phyloP scores from a whole-genome alignment of 2,329 filamentous ascomycete genomes.

The Cladosporium sp. region DNA sequence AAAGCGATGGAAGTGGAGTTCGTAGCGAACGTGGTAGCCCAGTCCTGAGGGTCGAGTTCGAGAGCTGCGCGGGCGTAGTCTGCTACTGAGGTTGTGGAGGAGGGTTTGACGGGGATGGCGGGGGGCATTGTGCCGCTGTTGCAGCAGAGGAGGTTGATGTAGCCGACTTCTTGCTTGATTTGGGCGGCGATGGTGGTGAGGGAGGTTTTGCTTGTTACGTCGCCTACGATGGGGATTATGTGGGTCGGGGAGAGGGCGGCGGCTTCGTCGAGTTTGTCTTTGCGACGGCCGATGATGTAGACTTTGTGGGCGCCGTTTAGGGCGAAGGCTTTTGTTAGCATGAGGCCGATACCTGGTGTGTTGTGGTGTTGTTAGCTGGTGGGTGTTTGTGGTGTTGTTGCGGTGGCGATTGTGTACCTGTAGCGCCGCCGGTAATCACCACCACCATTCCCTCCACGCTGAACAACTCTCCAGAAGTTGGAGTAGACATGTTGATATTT shows the following conservation, averaged over 20 bases:
- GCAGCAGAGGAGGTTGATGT: constrained; percentile 39
- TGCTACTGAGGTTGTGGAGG: constrained; percentile 19
- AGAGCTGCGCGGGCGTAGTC: constrained; percentile 28
- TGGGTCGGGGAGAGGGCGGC: constrained; percentile 33
- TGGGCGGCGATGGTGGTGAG: constrained; percentile 39
- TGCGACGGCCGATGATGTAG: constrained; percentile 54
- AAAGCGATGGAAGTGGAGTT: constrained; percentile 41
- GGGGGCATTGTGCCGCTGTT: constrained; percentile 38
- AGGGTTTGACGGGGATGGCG: constrained; percentile 13
- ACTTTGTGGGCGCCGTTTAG: constrained; percentile 53
- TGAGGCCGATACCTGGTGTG: constrained; percentile 44
- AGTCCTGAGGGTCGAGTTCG: constrained; percentile 24
- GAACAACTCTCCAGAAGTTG: constrained; percentile 41
- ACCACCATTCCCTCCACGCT: constrained; percentile 54
- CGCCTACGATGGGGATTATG: constrained; percentile 46
- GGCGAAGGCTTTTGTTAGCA: constrained; percentile 47
- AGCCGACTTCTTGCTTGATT: constrained; percentile 39
- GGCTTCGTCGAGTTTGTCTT: constrained; percentile 48
- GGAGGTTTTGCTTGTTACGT: constrained; percentile 47
- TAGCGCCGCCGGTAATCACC: constrained; percentile 57
- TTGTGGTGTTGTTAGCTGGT: neutral
- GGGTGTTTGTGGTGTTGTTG: neutral
- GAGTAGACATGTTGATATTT: neutral
- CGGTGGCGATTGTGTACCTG: constrained; percentile 39
- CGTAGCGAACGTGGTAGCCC: constrained; percentile 29